Percentiles rank a stretch among this genome's conserved stretches.
Evolutionary conservation across 1,139 yeast genomes (phyloP).

Genomic region (Zygotorulaspora mrakii): DNA sequence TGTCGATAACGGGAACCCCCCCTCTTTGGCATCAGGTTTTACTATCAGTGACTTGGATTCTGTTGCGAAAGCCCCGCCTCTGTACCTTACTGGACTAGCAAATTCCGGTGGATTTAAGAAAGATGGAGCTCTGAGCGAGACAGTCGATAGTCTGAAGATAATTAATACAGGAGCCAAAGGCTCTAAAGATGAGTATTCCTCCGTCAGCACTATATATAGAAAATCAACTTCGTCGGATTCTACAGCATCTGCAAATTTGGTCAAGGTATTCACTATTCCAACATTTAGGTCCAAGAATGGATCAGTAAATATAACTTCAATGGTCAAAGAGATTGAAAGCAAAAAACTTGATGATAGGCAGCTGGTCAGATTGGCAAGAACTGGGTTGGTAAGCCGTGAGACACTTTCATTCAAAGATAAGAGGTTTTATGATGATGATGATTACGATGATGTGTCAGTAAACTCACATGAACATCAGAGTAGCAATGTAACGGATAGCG

Average conservation of each 20-base stretch:
- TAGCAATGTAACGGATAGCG: not conserved
- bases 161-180: not conserved
- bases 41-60: constrained; percentile 8
- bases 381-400: constrained; percentile 9
- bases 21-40: not conserved
- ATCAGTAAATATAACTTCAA: constrained; percentile 20
- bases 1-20: constrained; percentile 6
- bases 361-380: constrained; percentile 16
- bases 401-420: constrained; percentile 20
- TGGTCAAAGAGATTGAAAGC: constrained; percentile 20
- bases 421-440: constrained; percentile 22
- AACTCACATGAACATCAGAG: constrained; percentile 6
- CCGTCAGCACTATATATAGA: not conserved
- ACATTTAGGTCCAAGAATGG: constrained; percentile 25
- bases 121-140: not conserved
- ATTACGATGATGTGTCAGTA: constrained; percentile 15
- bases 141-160: not conserved
- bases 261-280: constrained; percentile 25
- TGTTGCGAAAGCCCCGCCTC: constrained; percentile 12
- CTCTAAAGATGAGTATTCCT: not conserved
- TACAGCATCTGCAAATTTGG: constrained; percentile 6
- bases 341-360: constrained; percentile 23
- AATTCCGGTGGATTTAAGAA: not conserved
- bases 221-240: not conserved
- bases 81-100: constrained; percentile 6